These are phyloP conservation scores for Curvularia spicifera DNA, from an alignment of 2,329 filamentous ascomycete species.

Conservation along the genomic window DNA sequence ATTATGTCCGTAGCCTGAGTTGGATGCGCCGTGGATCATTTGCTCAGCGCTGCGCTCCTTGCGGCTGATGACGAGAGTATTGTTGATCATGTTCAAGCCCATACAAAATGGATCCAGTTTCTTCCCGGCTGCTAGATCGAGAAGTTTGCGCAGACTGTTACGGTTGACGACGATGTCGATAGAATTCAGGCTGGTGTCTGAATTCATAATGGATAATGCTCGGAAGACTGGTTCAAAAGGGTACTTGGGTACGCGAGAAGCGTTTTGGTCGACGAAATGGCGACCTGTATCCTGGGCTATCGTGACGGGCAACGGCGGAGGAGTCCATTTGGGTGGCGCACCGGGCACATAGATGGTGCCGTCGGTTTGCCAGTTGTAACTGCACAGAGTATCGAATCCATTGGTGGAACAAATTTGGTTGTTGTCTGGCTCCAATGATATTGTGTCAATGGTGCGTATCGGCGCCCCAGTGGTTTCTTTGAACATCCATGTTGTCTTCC, in stretches of 20 bases:
- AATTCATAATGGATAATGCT: constrained; percentile 25
- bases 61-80: constrained; percentile 45
- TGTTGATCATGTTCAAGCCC: constrained; percentile 40
- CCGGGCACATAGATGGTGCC: constrained; percentile 26
- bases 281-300: constrained; percentile 17
- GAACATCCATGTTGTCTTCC: constrained; percentile 25
- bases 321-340: constrained; percentile 28
- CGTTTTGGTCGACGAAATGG: constrained; percentile 38
- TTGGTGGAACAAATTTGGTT: constrained; percentile 17
- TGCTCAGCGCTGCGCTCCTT: constrained; percentile 28
- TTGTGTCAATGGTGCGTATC: constrained; percentile 17
- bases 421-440: constrained; percentile 10
- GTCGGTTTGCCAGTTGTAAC: constrained; percentile 31
- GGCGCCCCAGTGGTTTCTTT: constrained; percentile 13
- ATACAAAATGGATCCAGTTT: constrained; percentile 38
- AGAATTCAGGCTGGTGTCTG: constrained; percentile 14
- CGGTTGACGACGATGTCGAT: constrained; percentile 30
- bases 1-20: constrained; percentile 39
- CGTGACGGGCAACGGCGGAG: constrained; percentile 19
- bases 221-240: constrained; percentile 37
- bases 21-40: constrained; percentile 20
- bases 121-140: constrained; percentile 29
- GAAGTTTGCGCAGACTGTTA: constrained; percentile 28
- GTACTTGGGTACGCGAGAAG: constrained; percentile 32
- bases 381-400: constrained; percentile 27